Conservation (phyloP, 2,329 filamentous ascomycete species). For the Fusarium sp. region DNA sequence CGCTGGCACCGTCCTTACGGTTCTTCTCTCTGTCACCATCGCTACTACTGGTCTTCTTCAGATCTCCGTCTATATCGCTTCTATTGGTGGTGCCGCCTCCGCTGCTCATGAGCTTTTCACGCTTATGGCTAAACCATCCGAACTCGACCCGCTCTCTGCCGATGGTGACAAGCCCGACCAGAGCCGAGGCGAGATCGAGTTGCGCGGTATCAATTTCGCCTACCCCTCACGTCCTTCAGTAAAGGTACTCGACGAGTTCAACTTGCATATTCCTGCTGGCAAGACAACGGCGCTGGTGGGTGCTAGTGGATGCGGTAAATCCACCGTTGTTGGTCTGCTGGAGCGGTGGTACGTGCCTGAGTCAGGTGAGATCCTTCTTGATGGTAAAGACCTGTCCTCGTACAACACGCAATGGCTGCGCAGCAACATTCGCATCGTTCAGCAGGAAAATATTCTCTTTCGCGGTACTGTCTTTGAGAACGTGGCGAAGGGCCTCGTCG, state of each 20-base stretch:
- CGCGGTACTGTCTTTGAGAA: background rate
- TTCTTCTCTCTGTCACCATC: slow-evolving; percentile 24
- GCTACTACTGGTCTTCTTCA: background rate
- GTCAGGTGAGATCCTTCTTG: background rate
- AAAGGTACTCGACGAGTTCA: slow-evolving; percentile 48
- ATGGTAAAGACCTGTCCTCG: background rate
- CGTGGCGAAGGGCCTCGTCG: background rate
- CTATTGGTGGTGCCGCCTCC: background rate
- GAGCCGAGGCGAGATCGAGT: background rate
- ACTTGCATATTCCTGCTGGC: slow-evolving; percentile 65
- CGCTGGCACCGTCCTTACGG: slow-evolving; percentile 57
- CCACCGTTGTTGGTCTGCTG: background rate
- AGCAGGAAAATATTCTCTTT: background rate
- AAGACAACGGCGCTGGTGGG: slow-evolving; percentile 74
- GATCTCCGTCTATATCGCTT: background rate
- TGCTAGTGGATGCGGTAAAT: background rate
- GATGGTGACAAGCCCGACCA: background rate
- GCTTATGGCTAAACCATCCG: background rate
- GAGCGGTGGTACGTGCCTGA: background rate
- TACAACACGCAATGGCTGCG: background rate
- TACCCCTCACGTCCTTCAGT: background rate
- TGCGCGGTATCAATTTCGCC: background rate
- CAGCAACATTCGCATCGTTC: background rate
- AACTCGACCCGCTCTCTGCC: background rate
- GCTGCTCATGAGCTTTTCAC: slow-evolving; percentile 49